Base-by-base conservation (phyloP, 305 asterid species). In the Fraxinus sp. region DNA sequence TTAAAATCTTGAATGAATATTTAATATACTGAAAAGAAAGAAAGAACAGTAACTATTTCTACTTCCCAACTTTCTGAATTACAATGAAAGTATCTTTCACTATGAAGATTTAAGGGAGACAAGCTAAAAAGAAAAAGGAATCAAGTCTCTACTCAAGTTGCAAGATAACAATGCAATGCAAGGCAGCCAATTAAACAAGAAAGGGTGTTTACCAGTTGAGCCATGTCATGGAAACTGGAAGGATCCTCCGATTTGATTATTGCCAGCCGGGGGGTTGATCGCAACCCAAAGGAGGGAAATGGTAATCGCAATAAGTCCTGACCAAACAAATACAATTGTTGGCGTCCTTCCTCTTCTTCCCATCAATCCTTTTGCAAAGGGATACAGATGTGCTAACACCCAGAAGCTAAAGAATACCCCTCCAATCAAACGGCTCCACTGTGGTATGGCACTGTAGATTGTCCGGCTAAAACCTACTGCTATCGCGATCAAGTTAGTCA, bases 371-470 rank as follows among this genome's bases (percentile, higher is more conserved):
- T 95, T 95, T 0, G 99, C 97, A 5, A 95, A 95, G 0, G 99
- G 99, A 79, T 91, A 93, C 36, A 95, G 76, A 87, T 95, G 98
- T 36, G 98, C 97, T 86, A 95, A 84, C 36, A 95, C 99, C 99
- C 98, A 95, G 81, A 95, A 95, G 84, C 98, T 94, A 68, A 95
- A 95, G 94, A 95, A 95, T 70, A 94, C 99, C 0, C 99, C 99
- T 11, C 98, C 99, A 2, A 94, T 78, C 86, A 94, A 80, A 8
- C 97, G 94, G 87, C 97, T 95, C 99, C 99, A 95, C 82, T 94
- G 97, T 24, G 99, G 99, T 68, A 95, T 89, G 0, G 91, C 76
- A 44, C 97, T 94, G 59, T 95, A 95, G 44, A 95, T 94, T 0
- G 99, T 95, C 71, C 99, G 84, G 77, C 98, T 92, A 16, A 95